Evolutionary conservation across 176 grass and related monocot species (phyloP).

Genomic region (Hyparrhenia diplandra): DNA sequence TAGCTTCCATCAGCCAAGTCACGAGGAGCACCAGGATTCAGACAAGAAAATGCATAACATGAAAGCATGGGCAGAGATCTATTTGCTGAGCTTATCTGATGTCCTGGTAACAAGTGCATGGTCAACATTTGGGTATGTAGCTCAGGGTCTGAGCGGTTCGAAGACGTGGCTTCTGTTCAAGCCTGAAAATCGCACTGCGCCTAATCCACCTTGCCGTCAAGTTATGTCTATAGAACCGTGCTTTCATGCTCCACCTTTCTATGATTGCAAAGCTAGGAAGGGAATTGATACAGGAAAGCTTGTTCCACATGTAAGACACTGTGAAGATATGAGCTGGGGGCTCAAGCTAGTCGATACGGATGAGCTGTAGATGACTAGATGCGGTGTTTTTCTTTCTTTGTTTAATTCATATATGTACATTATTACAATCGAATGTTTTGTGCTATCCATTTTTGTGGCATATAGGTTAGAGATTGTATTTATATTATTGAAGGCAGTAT

Average conservation of each 20-base stretch:
- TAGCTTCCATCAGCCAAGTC: constrained; percentile 83
- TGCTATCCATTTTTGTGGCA: not conserved
- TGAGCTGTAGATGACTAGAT: constrained; percentile 46
- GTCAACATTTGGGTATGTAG: constrained; percentile 96
- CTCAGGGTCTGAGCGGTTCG: constrained; percentile 74
- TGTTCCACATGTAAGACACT: constrained; percentile 87
- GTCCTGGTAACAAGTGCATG: constrained; percentile 74
- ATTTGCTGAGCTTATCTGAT: constrained; percentile 85
- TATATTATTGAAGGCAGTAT: too few species aligned
- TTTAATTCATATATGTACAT: constrained; percentile 43
- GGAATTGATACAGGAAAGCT: constrained; percentile 66
- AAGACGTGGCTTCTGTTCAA: constrained; percentile 83
- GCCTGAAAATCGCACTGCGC: constrained; percentile 60
- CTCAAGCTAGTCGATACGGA: constrained; percentile 67
- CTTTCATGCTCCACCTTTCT: constrained; percentile 82
- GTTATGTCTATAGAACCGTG: constrained; percentile 91
- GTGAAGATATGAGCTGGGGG: constrained; percentile 93
- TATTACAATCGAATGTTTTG: not conserved
- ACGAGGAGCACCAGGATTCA: constrained; percentile 76
- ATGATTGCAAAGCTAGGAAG: constrained; percentile 69
- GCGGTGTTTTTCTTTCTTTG: constrained; percentile 2
- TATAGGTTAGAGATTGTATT: too few species aligned
- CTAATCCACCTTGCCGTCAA: constrained; percentile 60
- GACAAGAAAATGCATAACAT: constrained; percentile 74
- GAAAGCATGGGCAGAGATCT: constrained; percentile 97